Evolutionary conservation across 2,329 filamentous ascomycete species (phyloP).

Genomic region (Stachybotrys chartarum): DNA sequence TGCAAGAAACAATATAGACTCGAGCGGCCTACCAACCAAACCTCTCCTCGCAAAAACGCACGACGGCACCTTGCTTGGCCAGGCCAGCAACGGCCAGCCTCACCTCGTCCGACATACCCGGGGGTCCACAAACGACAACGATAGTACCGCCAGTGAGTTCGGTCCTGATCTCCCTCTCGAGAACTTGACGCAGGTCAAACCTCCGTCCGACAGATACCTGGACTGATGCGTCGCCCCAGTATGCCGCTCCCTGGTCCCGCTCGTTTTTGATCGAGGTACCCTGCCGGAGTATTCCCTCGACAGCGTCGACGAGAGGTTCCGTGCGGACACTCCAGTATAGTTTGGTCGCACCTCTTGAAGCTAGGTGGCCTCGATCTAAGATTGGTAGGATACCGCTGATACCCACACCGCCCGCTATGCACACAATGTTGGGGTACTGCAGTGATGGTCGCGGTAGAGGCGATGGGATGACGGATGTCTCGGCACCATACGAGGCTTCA

Average conservation of each 20-base stretch:
- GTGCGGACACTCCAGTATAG: constrained; percentile 14
- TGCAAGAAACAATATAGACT: background rate
- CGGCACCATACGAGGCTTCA: background rate
- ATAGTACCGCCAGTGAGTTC: constrained; percentile 8
- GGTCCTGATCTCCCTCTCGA: constrained; percentile 7
- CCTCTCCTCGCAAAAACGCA: background rate
- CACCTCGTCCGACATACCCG: constrained; percentile 14
- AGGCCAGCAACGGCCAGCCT: background rate
- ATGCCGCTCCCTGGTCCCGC: background rate
- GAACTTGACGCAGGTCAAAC: constrained; percentile 7
- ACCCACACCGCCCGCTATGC: constrained; percentile 21
- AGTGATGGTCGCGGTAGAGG: background rate
- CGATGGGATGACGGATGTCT: background rate
- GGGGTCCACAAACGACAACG: constrained; percentile 15
- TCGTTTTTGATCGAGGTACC: constrained; percentile 4
- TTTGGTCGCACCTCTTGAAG: constrained; percentile 7
- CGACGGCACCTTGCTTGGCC: background rate
- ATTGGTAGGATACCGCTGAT: constrained; percentile 20
- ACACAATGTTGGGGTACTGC: constrained; percentile 16
- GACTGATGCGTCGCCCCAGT: constrained; percentile 11
- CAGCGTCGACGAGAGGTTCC: constrained; percentile 11
- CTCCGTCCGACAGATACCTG: constrained; percentile 11
- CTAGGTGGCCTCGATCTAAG: constrained; percentile 7
- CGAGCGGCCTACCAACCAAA: background rate
- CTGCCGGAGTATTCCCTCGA: constrained; percentile 7